A percentile compares a stretch with the other conserved stretches of the same genome.
Evolutionary conservation across 148 eudicot species (phyloP).

Genomic region (Dianthus caryophyllus): DNA sequence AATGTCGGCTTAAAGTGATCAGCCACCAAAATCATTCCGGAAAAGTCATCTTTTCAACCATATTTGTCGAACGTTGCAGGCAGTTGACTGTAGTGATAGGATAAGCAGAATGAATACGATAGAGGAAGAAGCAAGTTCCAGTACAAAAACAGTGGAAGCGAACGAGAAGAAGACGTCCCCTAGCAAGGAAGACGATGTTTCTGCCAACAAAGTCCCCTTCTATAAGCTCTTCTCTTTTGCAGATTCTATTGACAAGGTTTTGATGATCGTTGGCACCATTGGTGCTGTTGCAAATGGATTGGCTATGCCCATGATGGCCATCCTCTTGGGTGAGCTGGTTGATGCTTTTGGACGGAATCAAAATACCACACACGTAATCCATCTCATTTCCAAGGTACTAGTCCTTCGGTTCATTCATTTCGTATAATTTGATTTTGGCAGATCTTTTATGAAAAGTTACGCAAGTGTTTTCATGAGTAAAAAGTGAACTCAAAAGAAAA

Average conservation of each 20-base stretch:
- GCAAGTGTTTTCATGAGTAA: too few relatives aligned
- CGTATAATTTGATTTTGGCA: too few relatives aligned
- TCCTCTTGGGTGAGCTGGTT: conserved; percentile 53
- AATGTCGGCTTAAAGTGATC: background rate
- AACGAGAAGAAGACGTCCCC: background rate
- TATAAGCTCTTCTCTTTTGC: conserved; percentile 60
- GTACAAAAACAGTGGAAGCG: conserved; percentile 5
- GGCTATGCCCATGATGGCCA: conserved; percentile 55
- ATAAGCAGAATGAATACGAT: conserved; percentile 12
- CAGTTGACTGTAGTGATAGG: background rate
- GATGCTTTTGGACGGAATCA: conserved; percentile 63
- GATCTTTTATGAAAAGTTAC: too few relatives aligned
- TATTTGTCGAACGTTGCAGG: conserved; percentile 6
- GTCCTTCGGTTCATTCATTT: background rate
- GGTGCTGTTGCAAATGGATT: conserved; percentile 62
- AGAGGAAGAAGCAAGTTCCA: conserved; percentile 17
- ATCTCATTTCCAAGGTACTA: conserved; percentile 44
- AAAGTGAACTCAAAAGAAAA: too few relatives aligned
- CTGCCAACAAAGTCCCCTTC: conserved; percentile 42
- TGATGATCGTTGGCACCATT: conserved; percentile 57
- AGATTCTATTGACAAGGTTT: conserved; percentile 44
- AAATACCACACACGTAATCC: conserved; percentile 25
- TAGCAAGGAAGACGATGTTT: conserved; percentile 18
- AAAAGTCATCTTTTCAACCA: background rate
- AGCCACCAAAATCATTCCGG: background rate